Evolutionary conservation across 768 basidiomycete genomes (phyloP).

Genomic region (Xerocomus potaroensis): DNA sequence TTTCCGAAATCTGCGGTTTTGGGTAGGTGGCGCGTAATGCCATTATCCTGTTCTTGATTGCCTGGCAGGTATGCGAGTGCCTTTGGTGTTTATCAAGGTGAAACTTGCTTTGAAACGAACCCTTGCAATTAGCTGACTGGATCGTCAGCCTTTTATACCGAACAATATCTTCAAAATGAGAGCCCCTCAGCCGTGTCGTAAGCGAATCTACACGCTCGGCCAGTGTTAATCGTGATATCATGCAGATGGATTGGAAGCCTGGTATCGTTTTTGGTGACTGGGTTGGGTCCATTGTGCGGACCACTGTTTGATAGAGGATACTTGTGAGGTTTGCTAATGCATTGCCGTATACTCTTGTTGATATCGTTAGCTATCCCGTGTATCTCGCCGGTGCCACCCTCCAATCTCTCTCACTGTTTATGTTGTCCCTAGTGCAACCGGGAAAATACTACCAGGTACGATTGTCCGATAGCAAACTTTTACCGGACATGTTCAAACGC

Average conservation of each 20-base stretch:
- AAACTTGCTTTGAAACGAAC: not conserved
- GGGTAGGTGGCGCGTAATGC: slow-evolving; percentile 14
- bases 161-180: slow-evolving; percentile 18
- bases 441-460: slow-evolving; percentile 14
- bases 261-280: slow-evolving; percentile 13
- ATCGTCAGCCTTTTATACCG: slow-evolving; percentile 20
- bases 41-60: not conserved
- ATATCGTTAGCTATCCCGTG: slow-evolving; percentile 9
- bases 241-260: slow-evolving; percentile 28
- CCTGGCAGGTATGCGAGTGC: slow-evolving; percentile 13
- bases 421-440: slow-evolving; percentile 34
- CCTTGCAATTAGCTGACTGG: not conserved
- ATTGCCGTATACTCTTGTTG: not conserved
- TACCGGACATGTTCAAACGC: not conserved
- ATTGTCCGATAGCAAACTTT: not conserved
- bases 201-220: not conserved
- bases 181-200: slow-evolving; percentile 24
- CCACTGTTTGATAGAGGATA: slow-evolving; percentile 26
- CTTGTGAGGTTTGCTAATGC: slow-evolving; percentile 17
- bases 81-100: slow-evolving; percentile 30
- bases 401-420: slow-evolving; percentile 32
- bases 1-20: slow-evolving; percentile 24
- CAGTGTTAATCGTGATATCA: not conserved
- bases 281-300: slow-evolving; percentile 21
- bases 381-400: slow-evolving; percentile 25